Base-by-base conservation (phyloP, 805 yeast species). In the Hanseniaspora guilliermondii region DNA sequence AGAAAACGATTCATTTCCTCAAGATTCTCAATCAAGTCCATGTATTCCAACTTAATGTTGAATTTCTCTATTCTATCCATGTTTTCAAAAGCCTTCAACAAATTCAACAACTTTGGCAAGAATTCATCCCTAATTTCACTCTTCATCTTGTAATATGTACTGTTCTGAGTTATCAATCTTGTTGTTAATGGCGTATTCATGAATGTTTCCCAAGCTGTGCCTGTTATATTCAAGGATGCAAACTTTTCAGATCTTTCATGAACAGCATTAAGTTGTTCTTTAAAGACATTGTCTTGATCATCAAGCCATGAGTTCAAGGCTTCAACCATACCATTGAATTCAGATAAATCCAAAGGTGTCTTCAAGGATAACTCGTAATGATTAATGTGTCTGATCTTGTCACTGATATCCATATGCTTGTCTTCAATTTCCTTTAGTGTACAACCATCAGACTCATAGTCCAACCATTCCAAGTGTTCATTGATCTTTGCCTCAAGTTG, bases 381-480 rank as follows among this genome's bases (percentile, higher is more conserved):
- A 36, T 72, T 70, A 22, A 76, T 63, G 48, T 65, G 68, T 17
- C 59, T 59, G 44, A 63, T 65, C 21, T 67, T 58, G 0, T 56
- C 58, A 8, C 65, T 58, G 3, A 71, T 57, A 11, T 56, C 57
- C 1, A 57, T 50, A 6, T 63, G 59, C 60, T 65, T 75, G 3
- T 63, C 62, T 21, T 66, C 64, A 25, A 79, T 64, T 2, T 70
- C 76, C 22, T 69, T 63, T 12, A 68, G 58, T 1, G 85, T 76
- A 22, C 69, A 71, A 4, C 52, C 44, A 53, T 77, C 84, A 37
- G 86, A 74, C 17, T 80, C 87, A 60, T 77, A 79, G 49, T 87
- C 95, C 38, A 87, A 69, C 95, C 95, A 87, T 56, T 83, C 91
- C 46, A 85, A 68, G 25, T 72, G 68, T 11, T 77, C 80, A 16